A percentile compares a stretch with the other conserved stretches of the same genome.
Evolutionary conservation across 495 filamentous ascomycete species (phyloP).

Genomic region (Talaromyces ruber): DNA sequence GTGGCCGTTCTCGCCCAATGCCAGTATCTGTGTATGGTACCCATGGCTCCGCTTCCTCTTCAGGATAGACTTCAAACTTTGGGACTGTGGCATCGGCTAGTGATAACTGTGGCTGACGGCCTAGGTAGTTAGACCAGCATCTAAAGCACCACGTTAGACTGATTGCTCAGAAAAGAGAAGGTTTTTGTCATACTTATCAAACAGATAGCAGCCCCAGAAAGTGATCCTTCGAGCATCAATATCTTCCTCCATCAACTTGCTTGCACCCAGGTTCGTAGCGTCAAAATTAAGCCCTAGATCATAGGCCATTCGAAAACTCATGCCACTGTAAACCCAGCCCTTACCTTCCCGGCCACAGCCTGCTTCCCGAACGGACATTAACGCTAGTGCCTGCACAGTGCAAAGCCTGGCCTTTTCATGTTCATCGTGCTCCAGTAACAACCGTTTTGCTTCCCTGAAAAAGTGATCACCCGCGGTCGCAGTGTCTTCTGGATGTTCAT

Average conservation of each 20-base stretch:
- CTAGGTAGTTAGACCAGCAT: slow-evolving; percentile 97
- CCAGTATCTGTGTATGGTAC: slow-evolving; percentile 84
- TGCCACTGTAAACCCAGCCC: slow-evolving; percentile 96
- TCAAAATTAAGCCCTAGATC: slow-evolving; percentile 93
- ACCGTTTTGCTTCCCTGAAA: slow-evolving; percentile 86
- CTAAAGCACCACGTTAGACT: slow-evolving; percentile 26
- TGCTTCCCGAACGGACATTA: slow-evolving; percentile 96
- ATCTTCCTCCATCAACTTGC: slow-evolving; percentile 68
- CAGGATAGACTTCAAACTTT: slow-evolving; percentile 85
- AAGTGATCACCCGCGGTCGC: slow-evolving; percentile 94
- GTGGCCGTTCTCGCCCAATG: slow-evolving; percentile 54
- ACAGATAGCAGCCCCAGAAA: slow-evolving; percentile 97
- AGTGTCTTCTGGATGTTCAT: slow-evolving; percentile 59
- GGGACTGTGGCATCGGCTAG: slow-evolving; percentile 69
- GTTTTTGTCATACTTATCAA: slow-evolving; percentile 65
- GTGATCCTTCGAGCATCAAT: slow-evolving; percentile 84
- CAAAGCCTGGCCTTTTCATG: slow-evolving; percentile 83
- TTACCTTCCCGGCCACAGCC: slow-evolving; percentile 92
- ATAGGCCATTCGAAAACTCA: slow-evolving; percentile 97
- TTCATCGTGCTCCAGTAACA: slow-evolving; percentile 86
- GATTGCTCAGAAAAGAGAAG: neutral
- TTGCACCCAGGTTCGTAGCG: slow-evolving; percentile 50
- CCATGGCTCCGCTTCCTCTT: slow-evolving; percentile 81
- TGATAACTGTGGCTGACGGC: slow-evolving; percentile 80
- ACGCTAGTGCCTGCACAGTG: slow-evolving; percentile 87